Conservation (phyloP, 116 monocot genomes). For the Trichopus zeylanicus region DNA sequence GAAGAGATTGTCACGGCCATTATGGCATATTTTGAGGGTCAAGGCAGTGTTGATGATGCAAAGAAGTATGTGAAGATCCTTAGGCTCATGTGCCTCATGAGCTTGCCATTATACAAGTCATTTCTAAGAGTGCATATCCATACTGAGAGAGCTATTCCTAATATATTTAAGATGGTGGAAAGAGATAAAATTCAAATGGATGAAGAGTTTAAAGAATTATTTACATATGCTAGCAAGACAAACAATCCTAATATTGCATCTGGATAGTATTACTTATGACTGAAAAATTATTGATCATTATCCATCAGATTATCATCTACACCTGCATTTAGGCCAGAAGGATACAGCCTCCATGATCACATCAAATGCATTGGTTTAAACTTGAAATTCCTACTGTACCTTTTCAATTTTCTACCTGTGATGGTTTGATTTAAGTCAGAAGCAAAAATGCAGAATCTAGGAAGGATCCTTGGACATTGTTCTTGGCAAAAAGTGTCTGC, state of each 20-base stretch:
- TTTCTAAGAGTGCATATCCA: slow-evolving; percentile 42
- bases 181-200: slow-evolving; percentile 28
- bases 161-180: slow-evolving; percentile 24
- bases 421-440: no score
- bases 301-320: no score
- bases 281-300: no score
- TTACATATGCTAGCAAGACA: slow-evolving; percentile 8
- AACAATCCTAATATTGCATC: not conserved
- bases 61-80: slow-evolving; percentile 39
- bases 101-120: slow-evolving; percentile 60
- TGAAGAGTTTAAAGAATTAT: slow-evolving; percentile 19
- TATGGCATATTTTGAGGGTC: slow-evolving; percentile 41
- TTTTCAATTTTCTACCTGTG: no score
- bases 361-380: no score
- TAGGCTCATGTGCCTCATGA: slow-evolving; percentile 31
- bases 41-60: slow-evolving; percentile 22
- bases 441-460: no score
- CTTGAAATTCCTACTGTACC: no score
- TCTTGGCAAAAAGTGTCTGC: no score
- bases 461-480: no score
- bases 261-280: no score
- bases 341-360: no score
- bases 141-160: slow-evolving; percentile 10
- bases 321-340: not conserved
- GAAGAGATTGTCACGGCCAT: slow-evolving; percentile 28